Evolutionary conservation across 345 rosid species (phyloP).

Genomic region (Pugionium dolabratum): DNA sequence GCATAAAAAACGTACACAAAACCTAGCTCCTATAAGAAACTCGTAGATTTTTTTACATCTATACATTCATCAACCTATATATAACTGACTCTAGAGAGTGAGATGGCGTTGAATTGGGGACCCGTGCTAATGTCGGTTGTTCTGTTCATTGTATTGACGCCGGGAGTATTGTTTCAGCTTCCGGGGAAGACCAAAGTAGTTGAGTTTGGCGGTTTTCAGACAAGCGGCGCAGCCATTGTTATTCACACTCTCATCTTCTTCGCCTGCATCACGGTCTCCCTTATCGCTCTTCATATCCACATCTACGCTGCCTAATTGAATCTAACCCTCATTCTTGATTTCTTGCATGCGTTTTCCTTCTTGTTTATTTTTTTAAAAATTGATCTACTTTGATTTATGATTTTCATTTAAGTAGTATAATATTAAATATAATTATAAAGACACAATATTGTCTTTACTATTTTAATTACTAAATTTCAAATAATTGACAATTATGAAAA

Average conservation of each 20-base stretch:
- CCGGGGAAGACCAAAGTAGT: conserved; percentile 53
- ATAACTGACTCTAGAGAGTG: neutral
- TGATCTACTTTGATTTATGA: conserved; percentile 14
- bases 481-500: too few species aligned
- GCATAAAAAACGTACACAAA: neutral
- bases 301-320: conserved; percentile 43
- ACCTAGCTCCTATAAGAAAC: too few species aligned
- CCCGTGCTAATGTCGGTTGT: conserved; percentile 63
- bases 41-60: neutral
- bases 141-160: conserved; percentile 58
- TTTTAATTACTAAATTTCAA: too few species aligned
- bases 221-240: conserved; percentile 53
- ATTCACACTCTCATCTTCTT: conserved; percentile 49
- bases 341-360: neutral
- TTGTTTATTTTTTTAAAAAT: neutral
- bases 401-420: neutral
- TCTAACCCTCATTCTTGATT: conserved; percentile 7
- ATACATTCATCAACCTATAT: neutral
- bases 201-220: conserved; percentile 55
- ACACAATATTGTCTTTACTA: too few species aligned
- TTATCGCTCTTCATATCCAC: conserved; percentile 53
- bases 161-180: conserved; percentile 66
- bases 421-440: too few species aligned
- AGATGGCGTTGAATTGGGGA: conserved; percentile 62
- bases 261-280: conserved; percentile 47